Evolutionary conservation across 805 yeast species (phyloP).

Genomic region (Monosporozyma yasuniensis): DNA sequence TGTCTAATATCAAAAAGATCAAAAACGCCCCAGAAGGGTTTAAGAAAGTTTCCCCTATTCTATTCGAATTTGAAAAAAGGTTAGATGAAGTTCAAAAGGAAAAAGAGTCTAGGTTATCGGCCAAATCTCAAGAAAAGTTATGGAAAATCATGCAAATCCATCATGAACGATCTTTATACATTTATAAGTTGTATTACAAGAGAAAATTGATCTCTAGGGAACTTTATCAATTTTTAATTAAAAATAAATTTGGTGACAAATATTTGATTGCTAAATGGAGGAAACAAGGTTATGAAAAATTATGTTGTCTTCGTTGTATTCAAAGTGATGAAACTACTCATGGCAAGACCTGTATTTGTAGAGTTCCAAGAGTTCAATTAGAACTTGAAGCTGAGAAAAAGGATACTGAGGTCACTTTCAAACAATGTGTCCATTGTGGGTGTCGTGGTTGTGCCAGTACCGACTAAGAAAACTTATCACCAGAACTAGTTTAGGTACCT

Average conservation of each 20-base stretch:
- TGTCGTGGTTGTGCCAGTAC: conserved; percentile 77
- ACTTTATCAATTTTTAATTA: conserved; percentile 64
- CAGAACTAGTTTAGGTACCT: too few species aligned
- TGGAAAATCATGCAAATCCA: conserved; percentile 67
- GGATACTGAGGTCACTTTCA: conserved; percentile 26
- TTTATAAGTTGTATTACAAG: conserved; percentile 65
- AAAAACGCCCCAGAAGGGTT: conserved; percentile 68
- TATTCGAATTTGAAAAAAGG: conserved; percentile 48
- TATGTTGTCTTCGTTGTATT: conserved; percentile 79
- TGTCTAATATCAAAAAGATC: background rate
- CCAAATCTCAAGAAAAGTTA: conserved; percentile 46
- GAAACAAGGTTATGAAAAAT: conserved; percentile 74
- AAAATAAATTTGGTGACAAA: conserved; percentile 57
- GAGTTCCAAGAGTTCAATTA: conserved; percentile 63
- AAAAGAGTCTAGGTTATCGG: conserved; percentile 34
- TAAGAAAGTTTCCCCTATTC: conserved; percentile 55
- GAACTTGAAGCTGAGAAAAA: conserved; percentile 25
- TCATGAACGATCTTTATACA: conserved; percentile 67
- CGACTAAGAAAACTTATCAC: too few species aligned
- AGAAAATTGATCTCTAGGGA: conserved; percentile 57
- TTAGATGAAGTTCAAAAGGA: conserved; percentile 45
- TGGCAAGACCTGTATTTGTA: conserved; percentile 68
- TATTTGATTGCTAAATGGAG: conserved; percentile 77
- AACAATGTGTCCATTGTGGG: conserved; percentile 73
- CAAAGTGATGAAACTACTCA: conserved; percentile 52